Percentiles rank a stretch among this genome's conserved stretches.
phyloP scores from a whole-genome alignment of 2,329 filamentous ascomycete genomes.

The Colletotrichum agaves region DNA sequence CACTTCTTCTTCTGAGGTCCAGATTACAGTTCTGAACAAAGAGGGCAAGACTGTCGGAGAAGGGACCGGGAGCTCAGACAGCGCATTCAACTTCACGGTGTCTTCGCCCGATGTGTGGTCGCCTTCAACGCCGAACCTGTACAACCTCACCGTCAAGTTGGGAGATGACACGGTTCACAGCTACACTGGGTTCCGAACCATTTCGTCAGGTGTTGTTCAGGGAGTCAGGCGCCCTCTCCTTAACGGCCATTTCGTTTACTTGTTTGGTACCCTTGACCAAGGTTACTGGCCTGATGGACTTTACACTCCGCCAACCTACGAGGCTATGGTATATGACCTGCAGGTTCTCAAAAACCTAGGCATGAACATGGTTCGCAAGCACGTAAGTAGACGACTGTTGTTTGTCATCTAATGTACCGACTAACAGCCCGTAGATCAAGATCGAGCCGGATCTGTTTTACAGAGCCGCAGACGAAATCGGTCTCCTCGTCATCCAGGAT shows the following conservation, averaged over 20 bases:
- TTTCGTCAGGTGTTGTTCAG: slow-evolving; percentile 65
- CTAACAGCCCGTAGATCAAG: slow-evolving; percentile 63
- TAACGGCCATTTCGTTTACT: slow-evolving; percentile 76
- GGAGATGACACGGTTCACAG: slow-evolving; percentile 66
- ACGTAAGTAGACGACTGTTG: slow-evolving; percentile 56
- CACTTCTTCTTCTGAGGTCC: slow-evolving; percentile 46
- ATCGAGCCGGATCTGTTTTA: slow-evolving; percentile 76
- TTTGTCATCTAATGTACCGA: neutral
- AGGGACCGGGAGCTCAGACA: slow-evolving; percentile 57
- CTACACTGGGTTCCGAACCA: slow-evolving; percentile 76
- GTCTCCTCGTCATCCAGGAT: slow-evolving; percentile 75
- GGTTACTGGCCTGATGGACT: slow-evolving; percentile 79
- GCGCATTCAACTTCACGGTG: slow-evolving; percentile 65
- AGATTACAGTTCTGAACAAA: slow-evolving; percentile 49
- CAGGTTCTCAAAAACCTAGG: slow-evolving; percentile 72
- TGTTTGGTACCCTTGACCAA: slow-evolving; percentile 76
- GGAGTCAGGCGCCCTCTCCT: slow-evolving; percentile 70
- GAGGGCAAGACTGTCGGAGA: slow-evolving; percentile 55
- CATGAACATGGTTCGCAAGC: slow-evolving; percentile 78
- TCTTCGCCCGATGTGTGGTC: slow-evolving; percentile 70
- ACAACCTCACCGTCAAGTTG: slow-evolving; percentile 68
- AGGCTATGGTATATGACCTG: slow-evolving; percentile 76
- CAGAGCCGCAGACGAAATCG: slow-evolving; percentile 72
- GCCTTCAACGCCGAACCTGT: slow-evolving; percentile 70
- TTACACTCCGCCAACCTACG: slow-evolving; percentile 70